Evolutionary conservation across 2,329 filamentous ascomycete genomes (phyloP), one percentile per base, ranked within the genome.

Genomic region (Aspergillus hiratsukae): DNA sequence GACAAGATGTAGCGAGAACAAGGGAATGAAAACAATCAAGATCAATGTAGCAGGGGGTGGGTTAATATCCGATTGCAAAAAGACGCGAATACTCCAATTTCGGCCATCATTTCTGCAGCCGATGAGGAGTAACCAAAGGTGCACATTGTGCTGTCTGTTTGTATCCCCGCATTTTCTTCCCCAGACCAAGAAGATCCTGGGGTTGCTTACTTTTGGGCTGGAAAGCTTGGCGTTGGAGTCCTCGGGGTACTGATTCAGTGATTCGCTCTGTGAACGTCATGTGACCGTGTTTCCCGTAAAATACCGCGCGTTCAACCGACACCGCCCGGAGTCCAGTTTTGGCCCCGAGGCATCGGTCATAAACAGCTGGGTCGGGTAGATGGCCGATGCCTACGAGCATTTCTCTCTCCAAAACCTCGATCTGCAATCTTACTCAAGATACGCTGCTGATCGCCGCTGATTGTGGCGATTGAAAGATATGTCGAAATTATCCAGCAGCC

Each of bases 401-500:
- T n/a, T 3, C 23, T 40, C 2, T 5, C 31, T 37, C 31, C 17
- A 17, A 17, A 14, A 17, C 31, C 14, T 5, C 7, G 14, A 37
- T 37, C 31, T 17, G 2, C 1, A 2, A 7, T 7, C 3, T 3
- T 7, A 14, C 17, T 37, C 14, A 23, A 3, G 0, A 14, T 37
- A 51, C 9, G 9, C 3, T 23, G 4, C 14, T 5, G 3, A n/a
- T 35, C 7, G 49, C 4, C 17, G 19, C 17, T 40, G 27, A 6
- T 25, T n/a, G 31, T 10, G 28, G 10, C 10, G 48, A 73, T 67
- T 63, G 31, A 37, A 6, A 37, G 6, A 17, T 14, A 91, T 90
- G 88, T 86, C 88, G 6, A 91, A 89, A 72, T 81, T 93, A 21
- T 89, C 88, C 1, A 78, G 83, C 1, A 76, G 83, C 51, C 80